Percentiles rank a stretch among this genome's conserved stretches.
Evolutionary conservation across 192 early-diverging fungal species (phyloP).

Genomic region (Podila epicladia): DNA sequence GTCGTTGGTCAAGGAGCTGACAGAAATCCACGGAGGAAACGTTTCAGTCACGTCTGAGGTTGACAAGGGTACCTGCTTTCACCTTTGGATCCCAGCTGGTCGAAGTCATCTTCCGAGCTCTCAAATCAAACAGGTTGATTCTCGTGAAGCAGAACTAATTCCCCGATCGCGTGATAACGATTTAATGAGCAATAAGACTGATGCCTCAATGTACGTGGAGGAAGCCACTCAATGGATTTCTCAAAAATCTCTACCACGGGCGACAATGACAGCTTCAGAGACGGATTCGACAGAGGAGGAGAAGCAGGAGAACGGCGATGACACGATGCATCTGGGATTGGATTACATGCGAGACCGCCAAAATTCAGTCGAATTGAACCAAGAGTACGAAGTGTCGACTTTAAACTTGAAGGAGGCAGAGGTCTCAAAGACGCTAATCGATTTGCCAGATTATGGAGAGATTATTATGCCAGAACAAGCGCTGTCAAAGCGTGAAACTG

Average conservation of each 20-base stretch:
- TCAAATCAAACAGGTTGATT: constrained; percentile 46
- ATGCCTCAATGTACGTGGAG: constrained; percentile 38
- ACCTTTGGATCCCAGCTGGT: constrained; percentile 62
- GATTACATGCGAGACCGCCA: constrained; percentile 24
- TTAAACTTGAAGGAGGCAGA: constrained; percentile 26
- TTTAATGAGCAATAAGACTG: constrained; percentile 40
- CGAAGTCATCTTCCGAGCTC: constrained; percentile 54
- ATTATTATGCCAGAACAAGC: background rate
- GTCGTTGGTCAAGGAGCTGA: constrained; percentile 62
- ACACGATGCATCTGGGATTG: constrained; percentile 7
- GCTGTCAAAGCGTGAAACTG: background rate
- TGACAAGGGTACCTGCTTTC: constrained; percentile 60
- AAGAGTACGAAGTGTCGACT: constrained; percentile 28
- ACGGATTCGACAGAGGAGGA: constrained; percentile 51
- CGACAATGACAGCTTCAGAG: constrained; percentile 30
- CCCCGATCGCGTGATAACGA: constrained; percentile 3
- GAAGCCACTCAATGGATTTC: constrained; percentile 46
- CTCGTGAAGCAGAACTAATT: background rate
- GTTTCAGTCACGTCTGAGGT: constrained; percentile 52
- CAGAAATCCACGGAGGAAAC: constrained; percentile 61
- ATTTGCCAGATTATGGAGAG: constrained; percentile 15
- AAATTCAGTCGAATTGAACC: constrained; percentile 15
- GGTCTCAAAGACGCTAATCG: constrained; percentile 35
- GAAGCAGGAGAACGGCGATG: constrained; percentile 17
- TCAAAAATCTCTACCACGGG: constrained; percentile 35